Base-by-base conservation (phyloP, 805 yeast genomes). In the Yarrowia porcina region DNA sequence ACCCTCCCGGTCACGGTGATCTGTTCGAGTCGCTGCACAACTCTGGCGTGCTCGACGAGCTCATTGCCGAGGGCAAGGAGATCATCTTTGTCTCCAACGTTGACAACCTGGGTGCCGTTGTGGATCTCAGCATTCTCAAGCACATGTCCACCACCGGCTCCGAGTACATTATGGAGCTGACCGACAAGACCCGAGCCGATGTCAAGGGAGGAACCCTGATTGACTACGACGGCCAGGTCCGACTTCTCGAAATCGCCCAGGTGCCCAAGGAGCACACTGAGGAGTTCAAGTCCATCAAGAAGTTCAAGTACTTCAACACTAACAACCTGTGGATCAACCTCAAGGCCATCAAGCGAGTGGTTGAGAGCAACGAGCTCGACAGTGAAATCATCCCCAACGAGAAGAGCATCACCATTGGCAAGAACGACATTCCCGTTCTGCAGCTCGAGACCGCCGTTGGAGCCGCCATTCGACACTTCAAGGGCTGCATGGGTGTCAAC, bases 1-100 rank as follows among this genome's bases (percentile, higher is more conserved):
- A 94, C 75, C 99, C 99, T 57, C 99, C 99, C n/a, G 99, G 99
- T 61, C 99, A 94, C 76, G 99, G 99, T 78, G 99, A 94, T 78
- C 79, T 94, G 75, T 94, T 92, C 69, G 99, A 94, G 79, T 80
- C 94, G 21, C 80, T 94, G 72, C 86, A 88, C 65, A 84, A 89
- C 64, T 87, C 96, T 12, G 99, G 99, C 65, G 94, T 93, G 73
- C 82, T 94, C 68, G 98, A 94, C 65, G 85, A 88, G 66, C 82
- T 94, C 67, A 80, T 94, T 67, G 90, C 87, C 61, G 93, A 90
- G 73, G 99, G 99, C 69, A 90, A 94, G 80, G 99, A 94, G 79
- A 81, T 90, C 66, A 80, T 94, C 72, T 94, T 94, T 71, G 97
- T 94, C 47, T 93, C 98, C 66, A 94, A 94, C 76, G 97, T 97